Base-by-base conservation (phyloP, 139 green algal genomes). In the Deuterostichococcus epilithicus region DNA sequence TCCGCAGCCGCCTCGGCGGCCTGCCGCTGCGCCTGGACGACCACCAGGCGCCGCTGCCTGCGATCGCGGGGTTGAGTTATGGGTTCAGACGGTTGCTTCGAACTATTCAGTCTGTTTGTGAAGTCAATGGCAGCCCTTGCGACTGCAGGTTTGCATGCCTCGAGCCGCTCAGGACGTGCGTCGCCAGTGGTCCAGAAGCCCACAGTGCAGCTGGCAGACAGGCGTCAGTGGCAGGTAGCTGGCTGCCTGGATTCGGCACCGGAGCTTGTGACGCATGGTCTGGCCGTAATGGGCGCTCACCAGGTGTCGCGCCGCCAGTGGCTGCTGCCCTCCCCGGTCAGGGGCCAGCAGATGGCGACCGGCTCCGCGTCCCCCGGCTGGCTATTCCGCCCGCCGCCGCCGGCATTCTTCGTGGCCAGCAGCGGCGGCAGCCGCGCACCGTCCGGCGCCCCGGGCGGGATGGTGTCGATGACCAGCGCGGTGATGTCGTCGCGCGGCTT, bases 401-500 rank as follows among this genome's bases (percentile, higher is more conserved):
- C 10, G 72, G 25, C 28, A 22, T 26, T 72, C 37, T 52, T 13
- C 6, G 15, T 68, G 2, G 66, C 42, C 68, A 20, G 13, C 52
- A 85, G 73, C 20, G 66, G 45, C 3, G 72, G 73, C 20, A 76
- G 81, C 72, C 76, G 39, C 52, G 63, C 36, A 35, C 8, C 23
- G 26, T 72, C 74, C 33, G 52, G 52, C 10, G 8, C 3, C 18
- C 66, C 38, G n/a, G 38, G 26, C 30, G 81, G 76, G 59, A 82
- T 42, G 5, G 77, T 39, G 38, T 89, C 81, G 1, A 89, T 69
- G 30, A 89, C 81, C 1, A 89, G 42, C 26, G 86, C 76, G 10
- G 84, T 89, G 79, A 89, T 85, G 77, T 89, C 84, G 68, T 89
- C 84, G 1, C 84, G 45, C 35, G 75, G 44, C 1, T 81, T 81